Conservation (phyloP, 2,329 filamentous ascomycete genomes). For the Phoma sp. region DNA sequence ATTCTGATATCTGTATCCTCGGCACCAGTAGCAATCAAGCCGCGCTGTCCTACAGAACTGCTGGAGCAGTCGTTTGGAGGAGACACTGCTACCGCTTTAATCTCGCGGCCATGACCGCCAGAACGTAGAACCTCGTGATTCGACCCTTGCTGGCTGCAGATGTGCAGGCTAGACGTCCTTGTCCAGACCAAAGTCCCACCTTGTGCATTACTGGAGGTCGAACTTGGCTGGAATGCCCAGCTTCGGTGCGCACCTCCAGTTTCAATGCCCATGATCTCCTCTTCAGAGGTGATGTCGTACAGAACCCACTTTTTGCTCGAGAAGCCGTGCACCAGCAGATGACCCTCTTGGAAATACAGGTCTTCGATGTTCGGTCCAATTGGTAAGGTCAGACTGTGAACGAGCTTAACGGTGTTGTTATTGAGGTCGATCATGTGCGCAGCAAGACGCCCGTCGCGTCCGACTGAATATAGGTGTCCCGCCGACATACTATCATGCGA, state of each 20-base stretch:
- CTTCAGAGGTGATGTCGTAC: conserved; percentile 76
- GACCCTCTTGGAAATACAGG: conserved; percentile 64
- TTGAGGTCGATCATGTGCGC: conserved; percentile 60
- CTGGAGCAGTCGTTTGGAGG: background rate
- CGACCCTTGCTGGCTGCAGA: conserved; percentile 48
- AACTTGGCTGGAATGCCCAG: conserved; percentile 65
- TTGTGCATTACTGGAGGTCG: background rate
- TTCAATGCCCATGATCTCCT: conserved; percentile 74
- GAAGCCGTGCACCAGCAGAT: conserved; percentile 80
- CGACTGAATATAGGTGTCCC: conserved; percentile 71
- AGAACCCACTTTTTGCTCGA: conserved; percentile 79
- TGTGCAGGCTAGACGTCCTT: conserved; percentile 66
- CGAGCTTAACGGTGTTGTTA: conserved; percentile 48
- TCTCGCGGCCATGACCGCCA: conserved; percentile 87
- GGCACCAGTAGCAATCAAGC: conserved; percentile 70
- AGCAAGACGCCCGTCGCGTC: conserved; percentile 78
- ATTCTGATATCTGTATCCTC: conserved; percentile 80
- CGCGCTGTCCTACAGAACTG: conserved; percentile 18
- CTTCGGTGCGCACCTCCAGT: conserved; percentile 86
- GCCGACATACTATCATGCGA: conserved; percentile 45
- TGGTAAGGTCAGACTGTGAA: conserved; percentile 73
- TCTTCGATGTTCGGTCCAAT: conserved; percentile 81
- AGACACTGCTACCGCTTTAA: conserved; percentile 68
- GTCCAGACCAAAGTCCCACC: conserved; percentile 74
- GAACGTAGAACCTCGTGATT: conserved; percentile 62